Percentiles rank a stretch among this genome's conserved stretches.
Evolutionary conservation across 192 early-diverging fungal species (phyloP).

Genomic region (Phlyctochytrium bullatum): DNA sequence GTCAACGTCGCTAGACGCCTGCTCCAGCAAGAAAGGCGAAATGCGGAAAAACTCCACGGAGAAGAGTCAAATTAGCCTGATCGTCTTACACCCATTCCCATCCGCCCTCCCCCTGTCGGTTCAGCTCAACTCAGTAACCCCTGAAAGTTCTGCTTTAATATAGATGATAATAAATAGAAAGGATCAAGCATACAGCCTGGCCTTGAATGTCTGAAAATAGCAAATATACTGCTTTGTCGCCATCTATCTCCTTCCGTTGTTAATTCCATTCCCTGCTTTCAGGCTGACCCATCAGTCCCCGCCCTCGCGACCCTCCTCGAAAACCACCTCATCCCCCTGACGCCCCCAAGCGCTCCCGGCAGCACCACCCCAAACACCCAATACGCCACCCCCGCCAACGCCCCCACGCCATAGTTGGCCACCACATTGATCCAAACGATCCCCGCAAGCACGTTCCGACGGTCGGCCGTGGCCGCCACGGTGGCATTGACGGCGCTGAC

Average conservation of each 20-base stretch:
- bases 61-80: background rate
- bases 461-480: background rate
- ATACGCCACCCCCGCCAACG: background rate
- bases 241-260: too few relatives aligned
- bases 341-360: background rate
- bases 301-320: background rate
- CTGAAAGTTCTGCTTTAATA: too few relatives aligned
- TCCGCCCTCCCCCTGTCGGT: too few relatives aligned
- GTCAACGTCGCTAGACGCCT: constrained; percentile 40
- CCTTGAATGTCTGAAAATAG: too few relatives aligned
- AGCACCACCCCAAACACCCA: background rate
- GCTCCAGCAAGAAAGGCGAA: constrained; percentile 33
- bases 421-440: constrained; percentile 2
- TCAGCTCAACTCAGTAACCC: too few relatives aligned
- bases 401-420: background rate
- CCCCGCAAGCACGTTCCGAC: background rate
- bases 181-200: too few relatives aligned
- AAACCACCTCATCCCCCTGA: background rate
- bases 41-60: constrained; percentile 14
- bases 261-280: too few relatives aligned
- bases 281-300: background rate
- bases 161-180: too few relatives aligned
- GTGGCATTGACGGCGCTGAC: background rate
- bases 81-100: too few relatives aligned
- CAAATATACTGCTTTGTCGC: too few relatives aligned